Evolutionary conservation across 2,329 filamentous ascomycete species (phyloP).

Genomic region (Didymella lethalis): DNA sequence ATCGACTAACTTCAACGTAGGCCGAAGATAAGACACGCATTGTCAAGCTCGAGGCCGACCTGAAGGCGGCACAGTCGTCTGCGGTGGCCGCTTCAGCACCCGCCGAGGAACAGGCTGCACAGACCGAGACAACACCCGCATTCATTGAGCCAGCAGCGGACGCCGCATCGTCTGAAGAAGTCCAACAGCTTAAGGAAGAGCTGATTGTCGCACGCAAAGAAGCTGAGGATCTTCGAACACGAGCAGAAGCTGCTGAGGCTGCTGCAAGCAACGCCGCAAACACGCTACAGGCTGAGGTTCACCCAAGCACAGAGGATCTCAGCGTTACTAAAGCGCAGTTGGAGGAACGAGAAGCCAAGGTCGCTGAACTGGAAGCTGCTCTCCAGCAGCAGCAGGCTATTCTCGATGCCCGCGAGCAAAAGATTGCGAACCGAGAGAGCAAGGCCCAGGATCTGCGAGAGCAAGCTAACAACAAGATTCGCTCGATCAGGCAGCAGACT

Average conservation of each 20-base stretch:
- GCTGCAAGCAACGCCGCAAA: constrained; percentile 16
- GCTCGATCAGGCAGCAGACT: constrained; percentile 52
- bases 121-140: constrained; percentile 22
- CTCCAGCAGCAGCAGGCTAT: constrained; percentile 44
- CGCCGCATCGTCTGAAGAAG: constrained; percentile 25
- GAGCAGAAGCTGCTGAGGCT: constrained; percentile 39
- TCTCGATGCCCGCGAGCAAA: constrained; percentile 28
- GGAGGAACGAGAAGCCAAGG: constrained; percentile 37
- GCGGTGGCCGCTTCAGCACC: constrained; percentile 19
- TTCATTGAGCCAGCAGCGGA: constrained; percentile 14
- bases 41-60: constrained; percentile 44
- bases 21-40: constrained; percentile 53
- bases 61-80: constrained; percentile 38
- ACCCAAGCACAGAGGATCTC: constrained; percentile 59
- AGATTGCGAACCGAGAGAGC: constrained; percentile 34
- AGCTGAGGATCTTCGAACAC: constrained; percentile 54
- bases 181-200: constrained; percentile 45
- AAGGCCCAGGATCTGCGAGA: constrained; percentile 49
- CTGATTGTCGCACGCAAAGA: constrained; percentile 56
- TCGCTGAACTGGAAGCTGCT: constrained; percentile 54
- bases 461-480: constrained; percentile 72
- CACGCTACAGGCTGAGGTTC: constrained; percentile 45
- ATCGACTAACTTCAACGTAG: constrained; percentile 33
- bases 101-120: constrained; percentile 22
- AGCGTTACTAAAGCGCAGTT: constrained; percentile 46